Evolutionary conservation across 2,329 filamentous ascomycete genomes (phyloP).

Genomic region (Trichoderma sp.): DNA sequence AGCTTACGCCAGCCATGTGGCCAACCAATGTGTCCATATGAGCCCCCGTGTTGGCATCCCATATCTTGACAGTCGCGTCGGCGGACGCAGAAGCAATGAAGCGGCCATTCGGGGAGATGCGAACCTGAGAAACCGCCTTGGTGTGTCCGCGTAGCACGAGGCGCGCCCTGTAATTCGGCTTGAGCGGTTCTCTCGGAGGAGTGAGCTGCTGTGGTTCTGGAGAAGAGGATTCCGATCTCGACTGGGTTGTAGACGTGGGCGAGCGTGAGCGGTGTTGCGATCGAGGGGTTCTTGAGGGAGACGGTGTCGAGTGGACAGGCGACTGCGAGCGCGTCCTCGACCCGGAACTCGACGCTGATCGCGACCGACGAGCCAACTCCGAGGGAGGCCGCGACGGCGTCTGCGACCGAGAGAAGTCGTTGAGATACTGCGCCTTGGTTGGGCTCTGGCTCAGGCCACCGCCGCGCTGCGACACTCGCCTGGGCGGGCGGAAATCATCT

Average conservation of each 20-base stretch:
- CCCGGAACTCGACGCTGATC: conserved; percentile 38
- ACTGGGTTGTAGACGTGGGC: conserved; percentile 34
- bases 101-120: conserved; percentile 85
- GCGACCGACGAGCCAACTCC: conserved; percentile 33
- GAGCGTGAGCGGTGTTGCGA: conserved; percentile 35
- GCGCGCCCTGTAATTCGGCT: conserved; percentile 67
- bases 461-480: conserved; percentile 18
- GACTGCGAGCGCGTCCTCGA: conserved; percentile 44
- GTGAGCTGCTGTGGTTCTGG: conserved; percentile 34
- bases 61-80: conserved; percentile 88
- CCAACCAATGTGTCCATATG: conserved; percentile 89
- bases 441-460: conserved; percentile 28
- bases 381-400: conserved; percentile 31
- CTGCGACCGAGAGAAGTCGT: conserved; percentile 20
- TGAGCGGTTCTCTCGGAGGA: conserved; percentile 51
- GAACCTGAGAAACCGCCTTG: conserved; percentile 78
- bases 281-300: conserved; percentile 28
- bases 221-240: conserved; percentile 34
- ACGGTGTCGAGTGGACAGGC: conserved; percentile 35
- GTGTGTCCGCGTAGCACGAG: conserved; percentile 76
- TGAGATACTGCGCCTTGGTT: conserved; percentile 27
- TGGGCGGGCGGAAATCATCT: conserved; percentile 10
- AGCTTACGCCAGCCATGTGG: conserved; percentile 89
- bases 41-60: conserved; percentile 75
- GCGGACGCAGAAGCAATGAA: conserved; percentile 91